Base-by-base conservation (phyloP, 176 grass and related monocot species). In the Oryza glumipatula region DNA sequence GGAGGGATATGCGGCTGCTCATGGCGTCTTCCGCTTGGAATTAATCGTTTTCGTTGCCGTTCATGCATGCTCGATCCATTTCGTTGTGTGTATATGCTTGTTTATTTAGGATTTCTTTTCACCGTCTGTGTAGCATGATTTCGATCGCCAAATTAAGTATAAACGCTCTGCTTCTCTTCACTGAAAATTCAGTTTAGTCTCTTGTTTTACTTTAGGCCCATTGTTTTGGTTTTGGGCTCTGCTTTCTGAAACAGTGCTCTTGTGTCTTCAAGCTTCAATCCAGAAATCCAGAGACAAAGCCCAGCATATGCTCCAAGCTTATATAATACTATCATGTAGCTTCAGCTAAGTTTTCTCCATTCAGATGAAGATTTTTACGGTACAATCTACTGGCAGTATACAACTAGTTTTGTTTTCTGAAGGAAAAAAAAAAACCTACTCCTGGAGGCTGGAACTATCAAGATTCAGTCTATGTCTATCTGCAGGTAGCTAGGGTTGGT, bases 1-100 rank as follows among this genome's bases (percentile, higher is more conserved):
- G 1, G 13, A 63, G 0, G 84, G 19, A 90, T 86, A 90, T 86
- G 73, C 88, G 11, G 15, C 6, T 38, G 0, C 19, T 67, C 11
- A 52, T 88, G 87, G 41, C 67, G 15, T 30, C 67, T 30, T 49
- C 12, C 45, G 22, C 11, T 52, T 28, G 76, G 47, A 9, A 23
- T 49, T 48, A 3, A 48, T 54, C 51, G 14, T 54, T 17, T 58
- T 5, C 52, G 13, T 32, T 32, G 30, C 30, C 30, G 30, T 32
- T 32, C 30, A 32, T 32, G 30, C 30, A 32, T 32, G 30, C 30
- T 32, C 30, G 30, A 32, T 32, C 30, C 30, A 32, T 32, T 3
- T 32, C 30, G 30, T 32, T 32, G 30, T 32, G 28, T 2, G 30
- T 32, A 32, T 32, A 32, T 54, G 1, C 15, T 54, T 54, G 0